Evolutionary conservation across 805 yeast species (phyloP), one percentile per base, ranked within the genome.

Genomic region (Ogataea paraovalis): DNA sequence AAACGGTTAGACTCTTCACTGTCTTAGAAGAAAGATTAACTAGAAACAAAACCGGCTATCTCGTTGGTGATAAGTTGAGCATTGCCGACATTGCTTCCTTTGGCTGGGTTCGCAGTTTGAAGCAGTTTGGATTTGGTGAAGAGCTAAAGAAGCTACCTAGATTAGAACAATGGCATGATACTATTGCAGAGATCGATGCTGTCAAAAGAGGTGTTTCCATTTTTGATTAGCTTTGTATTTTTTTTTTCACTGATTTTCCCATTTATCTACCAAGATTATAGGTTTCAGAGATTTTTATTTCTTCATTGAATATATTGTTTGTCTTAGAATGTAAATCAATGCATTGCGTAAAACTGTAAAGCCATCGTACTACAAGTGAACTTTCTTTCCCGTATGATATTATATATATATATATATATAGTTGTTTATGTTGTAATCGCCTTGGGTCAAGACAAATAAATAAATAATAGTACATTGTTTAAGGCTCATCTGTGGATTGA

Each of bases 11-110:
- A 56, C 68, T 82, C 39, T 74, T 72, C 52, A 74, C 78, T 8
- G 86, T 82, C 28, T 62, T 73, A 50, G 83, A 82, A 53, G 69
- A 65, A 36, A 73, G 76, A 59, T 66, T 82, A 55, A 64, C 65
- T 38, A 64, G 72, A 44, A 80, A 74, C 56, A 61, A 64, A 39
- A 65, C 67, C 10, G 84, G 83, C 1, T 85, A 66, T 65, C 65
- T 83, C 22, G 87, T 80, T 44, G 85, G 87, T 39, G 77, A 77
- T 51, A 78, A 75, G 44, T 57, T 82, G 42, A 69, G 82, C 13
- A 72, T 79, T 53, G 86, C 86, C 4, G 92, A 85, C 61, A 62
- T 80, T 40, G 70, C 72, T 10, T 60, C 71, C 4, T 70, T 64
- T 50, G 72, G 78, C 2, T 80, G 85, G 85, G 66, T 73, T 25